Percentiles rank a stretch among this genome's conserved stretches.
Evolutionary conservation across 495 filamentous ascomycete genomes (phyloP).

Genomic region (Aspergillus asperescens): DNA sequence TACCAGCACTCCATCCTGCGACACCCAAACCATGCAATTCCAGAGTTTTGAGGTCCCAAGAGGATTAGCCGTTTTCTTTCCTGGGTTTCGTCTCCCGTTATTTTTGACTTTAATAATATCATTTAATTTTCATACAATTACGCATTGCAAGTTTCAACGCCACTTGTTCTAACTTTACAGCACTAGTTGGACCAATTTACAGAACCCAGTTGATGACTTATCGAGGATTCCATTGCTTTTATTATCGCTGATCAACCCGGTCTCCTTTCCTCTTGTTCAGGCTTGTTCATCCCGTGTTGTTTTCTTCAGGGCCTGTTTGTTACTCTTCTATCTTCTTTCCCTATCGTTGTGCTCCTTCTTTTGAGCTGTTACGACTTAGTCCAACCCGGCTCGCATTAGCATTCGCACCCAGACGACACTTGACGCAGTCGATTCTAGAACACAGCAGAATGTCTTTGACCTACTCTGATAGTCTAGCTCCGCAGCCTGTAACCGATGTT

Average conservation of each 20-base stretch:
- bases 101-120: conserved; percentile 2
- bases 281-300: conserved; percentile 2
- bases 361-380: conserved; percentile 6
- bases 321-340: conserved; percentile 8
- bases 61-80: conserved; percentile 5
- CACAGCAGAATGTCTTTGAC: conserved; percentile 37
- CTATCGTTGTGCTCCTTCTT: conserved; percentile 25
- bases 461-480: conserved; percentile 41
- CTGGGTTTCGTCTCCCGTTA: conserved; percentile 8
- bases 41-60: conserved; percentile 9
- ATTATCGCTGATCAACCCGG: conserved; percentile 12
- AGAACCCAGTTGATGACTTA: conserved; percentile 12
- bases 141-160: background rate
- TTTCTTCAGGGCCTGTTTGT: conserved; percentile 1
- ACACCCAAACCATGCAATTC: conserved; percentile 6
- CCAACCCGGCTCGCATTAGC: conserved; percentile 8
- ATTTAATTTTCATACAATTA: conserved; percentile 8
- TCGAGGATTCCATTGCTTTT: conserved; percentile 11
- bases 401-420: conserved; percentile 3
- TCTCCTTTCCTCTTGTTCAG: conserved; percentile 15
- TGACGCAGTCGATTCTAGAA: conserved; percentile 7
- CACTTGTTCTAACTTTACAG: conserved; percentile 3
- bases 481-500: conserved; percentile 41
- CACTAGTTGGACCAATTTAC: background rate
- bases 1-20: background rate